Conservation (phyloP, 192 early-diverging fungal genomes). For the Gigaspora rosea region DNA sequence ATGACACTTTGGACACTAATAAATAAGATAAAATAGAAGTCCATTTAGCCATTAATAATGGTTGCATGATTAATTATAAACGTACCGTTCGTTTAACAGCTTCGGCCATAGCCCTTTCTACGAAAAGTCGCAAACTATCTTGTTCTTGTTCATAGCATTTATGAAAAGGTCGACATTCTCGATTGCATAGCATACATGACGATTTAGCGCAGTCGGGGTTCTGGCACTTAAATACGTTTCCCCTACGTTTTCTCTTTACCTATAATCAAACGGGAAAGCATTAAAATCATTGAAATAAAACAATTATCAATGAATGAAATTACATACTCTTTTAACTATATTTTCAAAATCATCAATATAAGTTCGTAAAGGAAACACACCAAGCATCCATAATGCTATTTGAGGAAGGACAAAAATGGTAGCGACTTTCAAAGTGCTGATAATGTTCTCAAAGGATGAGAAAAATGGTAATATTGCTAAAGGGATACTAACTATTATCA, state of each 20-base stretch:
- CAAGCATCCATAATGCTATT: constrained; percentile 12
- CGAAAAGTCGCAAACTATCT: constrained; percentile 57
- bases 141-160: constrained; percentile 50
- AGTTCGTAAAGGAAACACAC: constrained; percentile 13
- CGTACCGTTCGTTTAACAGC: constrained; percentile 63
- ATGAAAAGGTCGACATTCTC: constrained; percentile 48
- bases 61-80: background rate
- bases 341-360: constrained; percentile 20
- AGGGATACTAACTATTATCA: constrained; percentile 29
- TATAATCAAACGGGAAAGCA: constrained; percentile 32
- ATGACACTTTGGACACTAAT: constrained; percentile 57
- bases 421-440: constrained; percentile 13
- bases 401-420: constrained; percentile 20
- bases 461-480: constrained; percentile 25
- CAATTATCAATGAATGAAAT: background rate
- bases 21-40: background rate
- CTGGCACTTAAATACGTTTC: constrained; percentile 50
- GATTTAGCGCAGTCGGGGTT: constrained; percentile 48
- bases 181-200: constrained; percentile 49
- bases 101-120: constrained; percentile 63
- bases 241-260: constrained; percentile 35
- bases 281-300: background rate
- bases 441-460: constrained; percentile 1
- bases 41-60: background rate
- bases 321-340: constrained; percentile 23